Evolutionary conservation across 495 filamentous ascomycete genomes (phyloP).

Genomic region (Astrocystis sublimbata): DNA sequence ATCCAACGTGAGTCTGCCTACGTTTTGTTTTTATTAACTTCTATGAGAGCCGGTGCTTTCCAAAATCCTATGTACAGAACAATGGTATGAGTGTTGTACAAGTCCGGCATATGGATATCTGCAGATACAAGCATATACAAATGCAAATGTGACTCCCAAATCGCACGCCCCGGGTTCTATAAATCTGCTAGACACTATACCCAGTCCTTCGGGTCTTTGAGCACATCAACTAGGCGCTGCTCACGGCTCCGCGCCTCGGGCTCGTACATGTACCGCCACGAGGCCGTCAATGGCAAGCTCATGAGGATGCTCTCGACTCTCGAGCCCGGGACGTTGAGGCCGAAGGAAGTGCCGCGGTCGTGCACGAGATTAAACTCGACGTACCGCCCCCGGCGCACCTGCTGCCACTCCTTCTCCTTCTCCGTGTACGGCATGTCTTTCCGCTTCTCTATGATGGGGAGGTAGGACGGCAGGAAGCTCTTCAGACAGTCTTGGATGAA

Average conservation of each 20-base stretch:
- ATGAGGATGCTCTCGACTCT: conserved; percentile 96
- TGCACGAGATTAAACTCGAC: conserved; percentile 99
- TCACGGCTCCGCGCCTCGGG: conserved; percentile 73
- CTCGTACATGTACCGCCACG: conserved; percentile 95
- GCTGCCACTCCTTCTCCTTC: conserved; percentile 92
- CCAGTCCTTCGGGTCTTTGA: conserved; percentile 88
- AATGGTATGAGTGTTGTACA: not conserved
- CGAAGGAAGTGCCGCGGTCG: conserved; percentile 94
- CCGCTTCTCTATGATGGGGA: conserved; percentile 81
- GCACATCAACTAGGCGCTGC: conserved; percentile 74
- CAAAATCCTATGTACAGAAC: not conserved
- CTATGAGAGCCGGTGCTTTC: no score
- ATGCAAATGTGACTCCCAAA: not conserved
- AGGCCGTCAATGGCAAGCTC: conserved; percentile 90
- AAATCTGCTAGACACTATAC: conserved; percentile 56
- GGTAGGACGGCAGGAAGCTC: conserved; percentile 87
- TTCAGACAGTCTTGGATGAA: conserved; percentile 83
- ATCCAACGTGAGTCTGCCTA: no score
- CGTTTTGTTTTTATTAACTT: no score
- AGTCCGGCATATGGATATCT: not conserved
- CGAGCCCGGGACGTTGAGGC: conserved; percentile 86
- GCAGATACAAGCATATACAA: not conserved
- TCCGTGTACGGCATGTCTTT: conserved; percentile 90
- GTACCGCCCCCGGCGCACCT: conserved; percentile 87
- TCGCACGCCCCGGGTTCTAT: not conserved